Evolutionary conservation across 192 early-diverging fungal species (phyloP), one percentile per base, ranked within the genome.

Genomic region (Coemansia sp.): DNA sequence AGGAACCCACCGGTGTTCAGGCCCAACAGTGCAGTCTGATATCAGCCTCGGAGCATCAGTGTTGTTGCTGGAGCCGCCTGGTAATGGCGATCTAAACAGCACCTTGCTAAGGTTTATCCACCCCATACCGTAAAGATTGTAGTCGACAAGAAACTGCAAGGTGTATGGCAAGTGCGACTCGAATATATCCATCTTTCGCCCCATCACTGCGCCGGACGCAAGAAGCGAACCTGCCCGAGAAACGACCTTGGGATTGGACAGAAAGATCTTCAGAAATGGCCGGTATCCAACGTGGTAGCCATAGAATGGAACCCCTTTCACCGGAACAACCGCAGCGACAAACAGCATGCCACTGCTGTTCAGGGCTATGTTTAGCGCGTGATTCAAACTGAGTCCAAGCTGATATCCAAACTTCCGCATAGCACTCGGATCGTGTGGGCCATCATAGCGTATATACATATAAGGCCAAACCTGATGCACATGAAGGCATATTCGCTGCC

Each of bases 281-380:
- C 65, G 69, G 59, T 93, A 89, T 1, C 79, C 76, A 9, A 83
- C 71, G 60, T 90, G 87, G 72, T 93, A 92, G 7, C 95, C 95
- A 75, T 97, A 97, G 69, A 94, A 94, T 2, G 91, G 89, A 0
- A 93, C 73, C 0, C 92, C 95, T 66, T 91, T 90, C 34, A 91
- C 87, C 1, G 87, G 85, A 13, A 81, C 65, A 43, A 95, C 87
- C 2, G 88, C 91, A 0, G 86, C 87, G 14, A 96, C 75, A 68
- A 56, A 68, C 14, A 62, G 15, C 15, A 60, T 36, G 43, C 55
- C 59, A 66, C 61, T 43, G 71, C 70, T 33, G 63, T 32, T 59
- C 66, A 76, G 65, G 32, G 81, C 75, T 53, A 86, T 68, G 42
- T 79, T 75, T 42, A 86, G 62, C 1, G 92, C 92, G 41, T 86